Percentiles rank a stretch among this genome's conserved stretches.
phyloP scores from a whole-genome alignment of 768 basidiomycete genomes.

The Podaxis rugospora region DNA sequence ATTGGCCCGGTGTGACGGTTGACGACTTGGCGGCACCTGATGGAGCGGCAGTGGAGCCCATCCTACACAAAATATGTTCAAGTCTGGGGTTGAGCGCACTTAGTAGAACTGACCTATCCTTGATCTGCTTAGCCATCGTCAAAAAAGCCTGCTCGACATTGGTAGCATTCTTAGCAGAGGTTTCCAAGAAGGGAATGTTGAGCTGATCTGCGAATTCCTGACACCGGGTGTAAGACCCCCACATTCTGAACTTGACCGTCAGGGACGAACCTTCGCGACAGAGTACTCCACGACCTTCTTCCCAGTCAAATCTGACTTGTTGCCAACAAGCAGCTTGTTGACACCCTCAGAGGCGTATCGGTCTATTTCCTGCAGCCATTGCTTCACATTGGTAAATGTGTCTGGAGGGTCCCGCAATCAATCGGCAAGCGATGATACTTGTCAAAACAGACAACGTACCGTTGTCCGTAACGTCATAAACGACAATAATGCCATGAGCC shows the following conservation, averaged over 20 bases:
- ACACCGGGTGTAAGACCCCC: constrained; percentile 2
- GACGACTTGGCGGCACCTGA: constrained; percentile 76
- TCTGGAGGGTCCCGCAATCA: constrained; percentile 41
- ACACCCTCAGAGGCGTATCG: constrained; percentile 97
- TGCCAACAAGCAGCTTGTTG: constrained; percentile 97
- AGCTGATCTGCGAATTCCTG: constrained; percentile 96
- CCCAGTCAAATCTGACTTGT: constrained; percentile 97
- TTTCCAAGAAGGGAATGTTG: constrained; percentile 93
- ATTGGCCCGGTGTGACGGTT: constrained; percentile 81
- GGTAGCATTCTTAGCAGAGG: constrained; percentile 97
- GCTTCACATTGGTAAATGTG: constrained; percentile 93
- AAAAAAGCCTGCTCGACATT: constrained; percentile 99
- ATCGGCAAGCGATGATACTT: constrained; percentile 2
- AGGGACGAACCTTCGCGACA: constrained; percentile 67
- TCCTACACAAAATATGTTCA: constrained; percentile 37
- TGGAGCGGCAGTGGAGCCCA: constrained; percentile 79
- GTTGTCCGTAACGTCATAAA: constrained; percentile 98
- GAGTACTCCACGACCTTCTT: constrained; percentile 94
- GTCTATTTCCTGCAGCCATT: constrained; percentile 92
- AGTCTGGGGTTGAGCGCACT: not conserved
- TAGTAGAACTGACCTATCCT: constrained; percentile 62
- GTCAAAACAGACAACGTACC: constrained; percentile 35
- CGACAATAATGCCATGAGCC: constrained; percentile 96
- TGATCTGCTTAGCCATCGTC: constrained; percentile 96
- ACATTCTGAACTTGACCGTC: not conserved